A percentile compares a stretch with the other conserved stretches of the same genome.
Conservation (phyloP, 176 grass and related monocot genomes). For the Miscanthus lutarioriparius region DNA sequence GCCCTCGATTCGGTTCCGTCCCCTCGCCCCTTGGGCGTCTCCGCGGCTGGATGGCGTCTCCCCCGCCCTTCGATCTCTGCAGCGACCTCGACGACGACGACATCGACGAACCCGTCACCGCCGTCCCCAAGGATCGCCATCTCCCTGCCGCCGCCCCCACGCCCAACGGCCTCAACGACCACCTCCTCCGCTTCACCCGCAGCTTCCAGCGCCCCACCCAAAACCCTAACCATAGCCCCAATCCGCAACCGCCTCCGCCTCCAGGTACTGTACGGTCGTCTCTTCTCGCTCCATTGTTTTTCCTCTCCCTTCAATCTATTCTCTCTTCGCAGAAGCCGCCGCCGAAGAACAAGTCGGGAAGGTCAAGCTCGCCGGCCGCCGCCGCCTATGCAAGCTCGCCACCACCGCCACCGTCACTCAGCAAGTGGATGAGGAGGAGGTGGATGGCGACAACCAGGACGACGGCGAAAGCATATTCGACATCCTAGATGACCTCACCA, state of each 20-base stretch:
- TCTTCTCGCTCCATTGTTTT: background rate
- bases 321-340: background rate
- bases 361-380: slow-evolving; percentile 70
- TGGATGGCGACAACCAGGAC: background rate
- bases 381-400: slow-evolving; percentile 71
- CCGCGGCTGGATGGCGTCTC: slow-evolving; percentile 30
- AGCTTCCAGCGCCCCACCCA: slow-evolving; percentile 14
- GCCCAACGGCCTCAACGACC: slow-evolving; percentile 86
- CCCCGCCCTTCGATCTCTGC: slow-evolving; percentile 34
- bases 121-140: background rate
- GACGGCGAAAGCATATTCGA: slow-evolving; percentile 57
- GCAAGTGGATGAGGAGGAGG: background rate
- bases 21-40: no score
- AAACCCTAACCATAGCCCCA: slow-evolving; percentile 49
- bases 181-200: slow-evolving; percentile 56
- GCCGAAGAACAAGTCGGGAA: slow-evolving; percentile 34
- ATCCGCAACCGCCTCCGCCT: background rate
- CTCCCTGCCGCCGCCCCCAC: slow-evolving; percentile 38
- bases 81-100: slow-evolving; percentile 37
- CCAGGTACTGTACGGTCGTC: background rate
- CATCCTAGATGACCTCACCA: slow-evolving; percentile 82
- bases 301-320: background rate
- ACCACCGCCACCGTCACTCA: background rate
- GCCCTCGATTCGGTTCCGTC: background rate
- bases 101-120: slow-evolving; percentile 2